Evolutionary conservation across 2,329 filamentous ascomycete genomes (phyloP), one percentile per base, ranked within the genome.

Genomic region (Claviceps cyperi): DNA sequence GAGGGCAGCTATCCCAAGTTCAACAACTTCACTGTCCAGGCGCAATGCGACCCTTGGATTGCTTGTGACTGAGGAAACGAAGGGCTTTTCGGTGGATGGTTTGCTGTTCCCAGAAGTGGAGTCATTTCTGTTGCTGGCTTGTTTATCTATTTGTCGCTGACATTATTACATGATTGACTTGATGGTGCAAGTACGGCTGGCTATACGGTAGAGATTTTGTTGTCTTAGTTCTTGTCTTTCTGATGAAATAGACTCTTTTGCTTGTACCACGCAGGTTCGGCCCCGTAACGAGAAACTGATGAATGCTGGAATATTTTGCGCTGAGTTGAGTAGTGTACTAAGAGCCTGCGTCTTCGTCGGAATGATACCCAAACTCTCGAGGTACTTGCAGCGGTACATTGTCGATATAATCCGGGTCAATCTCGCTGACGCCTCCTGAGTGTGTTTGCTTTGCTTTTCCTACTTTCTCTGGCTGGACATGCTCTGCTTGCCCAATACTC

Each of bases 21-120:
- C 54, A 63, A 64, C 54, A 65, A 62, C 49, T 68, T 67, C 51
- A 63, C 59, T 24, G 57, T 69, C 6, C 58, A 68, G 49, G 66
- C 64, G 5, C 59, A 66, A 49, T 68, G 66, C 46, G 58, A 61
- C 28, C 66, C 66, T 15, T 68, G 66, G 66, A 66, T 67, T 57
- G 64, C 59, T 17, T 68, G 66, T 47, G 47, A 52, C 41, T 64
- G 56, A 59, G 19, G n/a, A 36, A 17, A 11, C 21, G 7, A 21
- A 36, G 28, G 28, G 28, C 28, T 37, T 11, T 7, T 32, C 17
- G 13, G 6, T 50, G 13, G 40, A 2, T 22, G 37, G 21, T 45
- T 45, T 39, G 22, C 24, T 49, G 28, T 55, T 49, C 53, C 47
- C 43, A 49, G 35, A 37, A 24, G 40, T 46, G 35, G 44, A 45